Evolutionary conservation across 441 rosid genomes (phyloP).

Genomic region (Gossypium schwendimanii): DNA sequence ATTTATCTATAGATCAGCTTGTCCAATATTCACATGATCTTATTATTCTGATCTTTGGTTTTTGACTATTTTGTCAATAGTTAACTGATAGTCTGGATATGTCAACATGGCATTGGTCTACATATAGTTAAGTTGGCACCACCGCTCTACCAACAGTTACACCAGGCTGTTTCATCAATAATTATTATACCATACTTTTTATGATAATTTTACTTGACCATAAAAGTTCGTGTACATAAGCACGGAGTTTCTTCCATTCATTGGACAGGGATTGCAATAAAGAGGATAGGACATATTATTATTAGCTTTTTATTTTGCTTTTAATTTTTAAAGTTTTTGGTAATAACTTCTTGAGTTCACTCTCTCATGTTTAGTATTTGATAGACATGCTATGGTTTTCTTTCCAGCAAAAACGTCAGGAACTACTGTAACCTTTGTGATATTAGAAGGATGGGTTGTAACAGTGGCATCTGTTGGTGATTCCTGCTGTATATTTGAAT

Average conservation of each 20-base stretch:
- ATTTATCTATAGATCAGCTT: neutral
- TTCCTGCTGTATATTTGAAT: slow-evolving; percentile 93
- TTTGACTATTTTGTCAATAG: neutral
- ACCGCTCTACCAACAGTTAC: neutral
- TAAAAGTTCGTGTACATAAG: neutral
- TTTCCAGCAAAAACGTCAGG: slow-evolving; percentile 85
- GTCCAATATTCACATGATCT: neutral
- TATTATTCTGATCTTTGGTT: neutral
- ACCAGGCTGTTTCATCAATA: neutral
- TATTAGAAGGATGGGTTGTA: slow-evolving; percentile 85
- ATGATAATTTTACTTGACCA: neutral
- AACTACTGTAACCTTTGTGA: slow-evolving; percentile 85
- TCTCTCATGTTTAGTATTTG: neutral
- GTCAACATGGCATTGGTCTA: neutral
- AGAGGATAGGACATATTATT: neutral
- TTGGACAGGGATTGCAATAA: neutral
- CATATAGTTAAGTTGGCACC: neutral
- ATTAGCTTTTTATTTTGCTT: neutral
- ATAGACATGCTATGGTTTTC: neutral
- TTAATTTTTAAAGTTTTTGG: neutral
- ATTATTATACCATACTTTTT: neutral
- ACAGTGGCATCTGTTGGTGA: slow-evolving; percentile 99
- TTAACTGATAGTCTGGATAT: neutral
- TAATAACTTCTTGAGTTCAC: neutral
- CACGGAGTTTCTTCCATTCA: neutral